Percentiles rank a stretch among this genome's conserved stretches.
phyloP scores from a whole-genome alignment of 192 early-diverging fungal species.

The Mortierella alpina region DNA sequence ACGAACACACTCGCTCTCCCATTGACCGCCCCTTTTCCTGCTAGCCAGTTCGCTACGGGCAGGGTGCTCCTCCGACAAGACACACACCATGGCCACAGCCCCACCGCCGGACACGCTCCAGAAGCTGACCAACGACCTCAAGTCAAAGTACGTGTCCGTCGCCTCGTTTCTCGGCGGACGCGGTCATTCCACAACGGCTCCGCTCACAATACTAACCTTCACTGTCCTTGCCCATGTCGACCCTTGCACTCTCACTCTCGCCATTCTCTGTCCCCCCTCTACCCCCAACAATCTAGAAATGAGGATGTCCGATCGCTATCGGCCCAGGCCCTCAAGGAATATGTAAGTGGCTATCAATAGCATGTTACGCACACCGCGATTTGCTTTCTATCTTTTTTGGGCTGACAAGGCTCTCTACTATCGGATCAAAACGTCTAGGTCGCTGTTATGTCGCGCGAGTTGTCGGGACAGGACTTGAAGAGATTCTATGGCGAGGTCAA shows the following conservation, averaged over 20 bases:
- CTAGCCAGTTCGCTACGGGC: too few relatives aligned
- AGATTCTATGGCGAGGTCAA: conserved; percentile 86
- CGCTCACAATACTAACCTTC: background rate
- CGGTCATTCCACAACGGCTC: background rate
- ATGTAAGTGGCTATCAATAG: conserved; percentile 57
- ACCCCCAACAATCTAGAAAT: conserved; percentile 54
- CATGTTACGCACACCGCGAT: background rate
- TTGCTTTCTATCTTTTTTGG: conserved; percentile 5
- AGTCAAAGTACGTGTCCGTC: conserved; percentile 60
- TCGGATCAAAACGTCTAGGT: conserved; percentile 25
- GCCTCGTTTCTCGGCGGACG: background rate
- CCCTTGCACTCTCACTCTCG: background rate
- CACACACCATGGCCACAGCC: conserved; percentile 28
- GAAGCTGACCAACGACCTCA: conserved; percentile 55
- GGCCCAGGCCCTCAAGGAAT: conserved; percentile 70
- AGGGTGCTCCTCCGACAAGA: too few relatives aligned
- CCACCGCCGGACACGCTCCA: conserved; percentile 37
- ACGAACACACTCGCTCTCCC: background rate
- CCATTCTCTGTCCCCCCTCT: background rate
- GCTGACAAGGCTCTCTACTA: conserved; percentile 11
- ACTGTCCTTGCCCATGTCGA: background rate
- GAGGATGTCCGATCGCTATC: conserved; percentile 69
- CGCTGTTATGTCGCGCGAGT: conserved; percentile 63
- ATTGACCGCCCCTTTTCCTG: background rate
- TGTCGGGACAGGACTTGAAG: conserved; percentile 76